Base-by-base conservation (phyloP, 805 yeast species). In the Candida jianshihensis region DNA sequence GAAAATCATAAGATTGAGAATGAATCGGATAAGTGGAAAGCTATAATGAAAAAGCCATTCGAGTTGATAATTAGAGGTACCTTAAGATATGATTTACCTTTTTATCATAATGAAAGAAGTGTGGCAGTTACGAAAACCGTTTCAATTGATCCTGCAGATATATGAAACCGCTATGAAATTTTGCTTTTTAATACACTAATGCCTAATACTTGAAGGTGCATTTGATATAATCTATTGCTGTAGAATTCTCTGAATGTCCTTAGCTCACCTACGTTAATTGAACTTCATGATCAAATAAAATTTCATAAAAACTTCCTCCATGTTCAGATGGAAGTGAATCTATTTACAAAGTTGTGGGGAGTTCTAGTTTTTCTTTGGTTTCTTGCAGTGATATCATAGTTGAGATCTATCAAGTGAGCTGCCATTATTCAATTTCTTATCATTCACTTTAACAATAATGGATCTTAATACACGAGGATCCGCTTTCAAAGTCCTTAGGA, bases 401-500 rank as follows among this genome's bases (percentile, higher is more conserved):
- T 18, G 25, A 6, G 31, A 28, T 45, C 75, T 72, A 36, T 74
- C 73, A 36, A 76, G 60, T 1, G 87, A 74, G 18, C 77, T 61
- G 16, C 80, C 78, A 14, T 71, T 68, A 44, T 76, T 78, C 40
- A 79, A 64, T 26, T 62, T 63, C 43, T 68, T 66, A 24, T 60
- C 62, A 44, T 74, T 70, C 36, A 78, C 78, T 56, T 77, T 85
- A 37, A 82, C 70, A 26, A 89, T 70, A 39, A 76, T 73, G 17
- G 90, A 75, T 55, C 96, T 73, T 41, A 90, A 75, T 44, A 92
- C 81, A 63, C 97, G 81, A 20, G 97, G 97, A 59, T 90, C 98
- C 41, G 78, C 74, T 51, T 81, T 78, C 45, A 90, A 63, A 4
- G 92, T 77, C 62, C 95, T 73, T 44, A 79, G 62, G 39, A 92